Evolutionary conservation across 768 basidiomycete species (phyloP).

Genomic region (Trametes cingulata): DNA sequence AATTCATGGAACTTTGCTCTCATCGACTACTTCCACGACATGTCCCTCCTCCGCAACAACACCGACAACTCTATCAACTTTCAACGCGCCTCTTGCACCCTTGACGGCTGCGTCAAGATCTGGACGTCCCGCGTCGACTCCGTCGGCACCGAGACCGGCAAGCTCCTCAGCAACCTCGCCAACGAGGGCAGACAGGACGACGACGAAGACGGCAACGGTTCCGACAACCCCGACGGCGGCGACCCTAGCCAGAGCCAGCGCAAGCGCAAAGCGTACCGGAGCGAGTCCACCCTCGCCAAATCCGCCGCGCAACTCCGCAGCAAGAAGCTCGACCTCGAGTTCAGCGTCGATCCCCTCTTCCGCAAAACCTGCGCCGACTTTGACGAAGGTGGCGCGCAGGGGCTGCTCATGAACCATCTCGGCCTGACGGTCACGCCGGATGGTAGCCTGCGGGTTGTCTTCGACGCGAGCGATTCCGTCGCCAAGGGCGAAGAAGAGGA

Average conservation of each 20-base stretch:
- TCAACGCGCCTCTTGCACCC: slow-evolving; percentile 95
- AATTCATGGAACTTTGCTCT: slow-evolving; percentile 99
- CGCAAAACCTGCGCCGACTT: slow-evolving; percentile 98
- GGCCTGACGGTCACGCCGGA: slow-evolving; percentile 75
- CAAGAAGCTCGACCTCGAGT: slow-evolving; percentile 95
- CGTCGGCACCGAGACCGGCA: slow-evolving; percentile 95
- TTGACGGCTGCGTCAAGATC: slow-evolving; percentile 99
- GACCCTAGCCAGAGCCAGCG: slow-evolving; percentile 55
- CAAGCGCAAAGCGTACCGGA: slow-evolving; percentile 68
- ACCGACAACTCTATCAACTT: slow-evolving; percentile 98
- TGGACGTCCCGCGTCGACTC: slow-evolving; percentile 98
- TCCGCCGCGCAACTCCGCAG: slow-evolving; percentile 75
- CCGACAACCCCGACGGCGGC: slow-evolving; percentile 62
- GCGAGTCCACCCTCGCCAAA: slow-evolving; percentile 88
- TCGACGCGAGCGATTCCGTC: slow-evolving; percentile 93
- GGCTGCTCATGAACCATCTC: slow-evolving; percentile 95
- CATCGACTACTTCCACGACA: slow-evolving; percentile 99
- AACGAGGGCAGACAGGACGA: slow-evolving; percentile 60
- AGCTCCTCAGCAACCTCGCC: slow-evolving; percentile 86
- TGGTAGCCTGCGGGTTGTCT: slow-evolving; percentile 85
- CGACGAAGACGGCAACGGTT: slow-evolving; percentile 59
- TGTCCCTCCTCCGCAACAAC: slow-evolving; percentile 91
- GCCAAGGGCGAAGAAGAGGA: slow-evolving; percentile 74
- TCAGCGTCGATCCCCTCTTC: slow-evolving; percentile 95
- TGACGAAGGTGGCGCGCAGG: slow-evolving; percentile 96